A percentile compares a stretch with the other conserved stretches of the same genome.
Conservation (phyloP, 2,329 filamentous ascomycete species). For the Leptographium wingfieldii region DNA sequence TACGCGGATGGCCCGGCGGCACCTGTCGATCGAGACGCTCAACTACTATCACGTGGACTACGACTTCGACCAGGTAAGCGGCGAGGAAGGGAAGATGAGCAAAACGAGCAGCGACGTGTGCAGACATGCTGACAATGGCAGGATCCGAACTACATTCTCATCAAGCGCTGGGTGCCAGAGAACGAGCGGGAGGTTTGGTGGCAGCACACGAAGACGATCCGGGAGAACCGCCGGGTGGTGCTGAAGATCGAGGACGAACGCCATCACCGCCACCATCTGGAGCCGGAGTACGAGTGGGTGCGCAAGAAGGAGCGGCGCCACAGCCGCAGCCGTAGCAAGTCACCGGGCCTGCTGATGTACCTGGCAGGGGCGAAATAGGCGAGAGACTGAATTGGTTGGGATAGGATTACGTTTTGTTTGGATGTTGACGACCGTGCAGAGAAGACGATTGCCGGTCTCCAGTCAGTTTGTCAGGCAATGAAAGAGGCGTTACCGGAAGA, state of each 20-base stretch:
- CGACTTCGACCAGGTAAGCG: slow-evolving; percentile 40
- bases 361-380: slow-evolving; percentile 32
- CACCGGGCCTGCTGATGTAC: slow-evolving; percentile 43
- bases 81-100: too few species aligned
- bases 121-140: slow-evolving; percentile 24
- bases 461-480: neutral
- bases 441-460: too few species aligned
- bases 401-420: neutral
- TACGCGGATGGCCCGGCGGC: slow-evolving; percentile 48
- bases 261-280: slow-evolving; percentile 27
- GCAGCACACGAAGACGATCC: slow-evolving; percentile 53
- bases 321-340: slow-evolving; percentile 46
- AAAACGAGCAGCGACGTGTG: neutral
- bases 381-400: neutral
- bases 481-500: neutral
- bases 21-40: slow-evolving; percentile 51
- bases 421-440: too few species aligned
- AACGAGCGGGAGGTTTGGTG: slow-evolving; percentile 61
- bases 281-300: slow-evolving; percentile 38
- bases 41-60: slow-evolving; percentile 42
- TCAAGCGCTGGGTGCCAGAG: slow-evolving; percentile 59
- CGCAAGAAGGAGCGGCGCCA: slow-evolving; percentile 44
- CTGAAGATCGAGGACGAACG: slow-evolving; percentile 34
- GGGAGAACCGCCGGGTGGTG: slow-evolving; percentile 40
- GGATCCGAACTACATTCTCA: slow-evolving; percentile 58